Conservation (phyloP, 2,329 filamentous ascomycete genomes). For the Pseudogymnoascus sp. region DNA sequence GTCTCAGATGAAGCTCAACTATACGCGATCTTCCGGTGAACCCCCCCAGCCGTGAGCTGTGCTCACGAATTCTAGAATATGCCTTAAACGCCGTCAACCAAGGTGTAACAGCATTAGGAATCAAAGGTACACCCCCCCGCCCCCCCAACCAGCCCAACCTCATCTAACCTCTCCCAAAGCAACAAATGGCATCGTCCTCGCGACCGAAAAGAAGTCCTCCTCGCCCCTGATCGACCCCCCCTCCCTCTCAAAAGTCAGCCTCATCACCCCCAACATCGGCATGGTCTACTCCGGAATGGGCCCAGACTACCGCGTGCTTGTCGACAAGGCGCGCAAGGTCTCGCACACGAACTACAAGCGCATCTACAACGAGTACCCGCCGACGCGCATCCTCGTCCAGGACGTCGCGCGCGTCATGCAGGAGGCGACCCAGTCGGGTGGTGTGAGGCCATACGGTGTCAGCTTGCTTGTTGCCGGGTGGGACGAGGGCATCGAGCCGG, state of each 20-base stretch:
- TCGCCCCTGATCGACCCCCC: conserved; percentile 92
- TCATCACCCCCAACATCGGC: conserved; percentile 97
- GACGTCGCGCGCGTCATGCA: conserved; percentile 97
- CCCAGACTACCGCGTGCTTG: conserved; percentile 93
- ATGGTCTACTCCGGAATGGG: conserved; percentile 99
- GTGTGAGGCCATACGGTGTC: conserved; percentile 94
- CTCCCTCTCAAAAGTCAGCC: conserved; percentile 93
- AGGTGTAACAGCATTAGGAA: conserved; percentile 94
- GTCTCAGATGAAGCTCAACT: background rate
- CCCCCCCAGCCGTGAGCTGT: conserved; percentile 12
- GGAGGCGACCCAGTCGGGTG: conserved; percentile 95
- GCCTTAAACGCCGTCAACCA: conserved; percentile 98
- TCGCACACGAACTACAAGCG: conserved; percentile 98
- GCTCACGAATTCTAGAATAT: conserved; percentile 62
- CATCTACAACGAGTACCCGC: conserved; percentile 99
- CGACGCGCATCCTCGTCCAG: conserved; percentile 96
- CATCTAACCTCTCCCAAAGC: conserved; percentile 42
- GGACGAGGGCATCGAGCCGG: conserved; percentile 93
- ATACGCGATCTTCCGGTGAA: conserved; percentile 10
- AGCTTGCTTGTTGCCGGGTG: conserved; percentile 92
- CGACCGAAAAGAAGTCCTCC: conserved; percentile 98
- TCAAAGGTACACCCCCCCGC: conserved; percentile 64
- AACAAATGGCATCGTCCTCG: conserved; percentile 96
- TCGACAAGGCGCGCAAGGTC: conserved; percentile 96
- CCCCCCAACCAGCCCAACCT: background rate